These are phyloP conservation scores for Pyrenochaeta sp. DNA, from an alignment of 2,329 filamentous ascomycete genomes.

Conservation along the genomic window DNA sequence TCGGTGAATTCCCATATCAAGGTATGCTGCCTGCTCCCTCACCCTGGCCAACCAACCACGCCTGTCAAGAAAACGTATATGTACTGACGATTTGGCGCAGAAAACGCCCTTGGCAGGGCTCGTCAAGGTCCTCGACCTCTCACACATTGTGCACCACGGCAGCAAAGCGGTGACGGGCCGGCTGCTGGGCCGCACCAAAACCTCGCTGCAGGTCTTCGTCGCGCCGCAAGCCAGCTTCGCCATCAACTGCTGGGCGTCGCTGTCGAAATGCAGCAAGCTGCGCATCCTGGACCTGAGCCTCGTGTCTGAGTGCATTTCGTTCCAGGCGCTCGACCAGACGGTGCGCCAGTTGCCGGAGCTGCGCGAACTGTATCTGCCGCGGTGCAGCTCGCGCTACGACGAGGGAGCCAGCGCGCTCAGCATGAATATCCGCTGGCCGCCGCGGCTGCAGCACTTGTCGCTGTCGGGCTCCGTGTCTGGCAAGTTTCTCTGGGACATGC, in stretches of 20 bases:
- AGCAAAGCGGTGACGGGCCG: slow-evolving; percentile 65
- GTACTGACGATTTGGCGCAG: slow-evolving; percentile 19
- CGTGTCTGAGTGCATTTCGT: slow-evolving; percentile 59
- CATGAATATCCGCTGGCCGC: slow-evolving; percentile 52
- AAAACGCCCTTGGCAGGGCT: slow-evolving; percentile 58
- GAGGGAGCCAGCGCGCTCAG: slow-evolving; percentile 18
- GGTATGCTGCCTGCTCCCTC: slow-evolving; percentile 6
- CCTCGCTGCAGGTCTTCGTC: slow-evolving; percentile 60
- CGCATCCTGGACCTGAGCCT: slow-evolving; percentile 60
- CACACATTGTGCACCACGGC: slow-evolving; percentile 65
- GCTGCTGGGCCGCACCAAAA: slow-evolving; percentile 62
- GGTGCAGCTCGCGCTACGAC: slow-evolving; percentile 43
- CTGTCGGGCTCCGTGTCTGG: slow-evolving; percentile 55
- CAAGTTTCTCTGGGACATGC: slow-evolving; percentile 52
- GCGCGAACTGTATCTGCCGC: slow-evolving; percentile 55
- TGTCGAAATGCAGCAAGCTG: slow-evolving; percentile 63
- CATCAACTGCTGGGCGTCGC: slow-evolving; percentile 62
- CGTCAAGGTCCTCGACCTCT: slow-evolving; percentile 62
- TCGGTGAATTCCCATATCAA: slow-evolving; percentile 57
- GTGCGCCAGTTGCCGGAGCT: slow-evolving; percentile 57
- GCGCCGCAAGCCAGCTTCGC: slow-evolving; percentile 66
- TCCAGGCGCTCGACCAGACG: slow-evolving; percentile 59
- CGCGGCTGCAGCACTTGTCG: slow-evolving; percentile 49
- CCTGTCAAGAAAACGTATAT: too few relatives aligned
- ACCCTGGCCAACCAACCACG: too few relatives aligned